Evolutionary conservation across 208 protist genomes (phyloP).

Genomic region (Leishmania martiniquensis): DNA sequence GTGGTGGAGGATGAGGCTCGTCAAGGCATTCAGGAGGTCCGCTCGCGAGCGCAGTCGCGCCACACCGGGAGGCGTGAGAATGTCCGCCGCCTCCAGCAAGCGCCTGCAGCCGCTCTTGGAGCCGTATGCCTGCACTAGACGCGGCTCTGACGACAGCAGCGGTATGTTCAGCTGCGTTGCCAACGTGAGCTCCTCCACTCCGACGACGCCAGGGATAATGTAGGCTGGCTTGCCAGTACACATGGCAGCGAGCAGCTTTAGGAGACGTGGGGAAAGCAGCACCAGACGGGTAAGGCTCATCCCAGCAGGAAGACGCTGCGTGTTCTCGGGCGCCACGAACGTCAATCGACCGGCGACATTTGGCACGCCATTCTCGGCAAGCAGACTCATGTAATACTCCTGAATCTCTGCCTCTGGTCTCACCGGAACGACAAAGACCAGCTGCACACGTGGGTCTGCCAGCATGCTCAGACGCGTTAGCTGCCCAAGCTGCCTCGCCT

Average conservation of each 20-base stretch:
- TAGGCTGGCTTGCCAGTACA: constrained; percentile 71
- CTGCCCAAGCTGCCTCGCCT: constrained; percentile 76
- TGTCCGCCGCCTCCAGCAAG: constrained; percentile 78
- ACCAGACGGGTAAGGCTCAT: constrained; percentile 82
- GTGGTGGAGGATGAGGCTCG: constrained; percentile 72
- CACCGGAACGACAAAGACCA: constrained; percentile 82
- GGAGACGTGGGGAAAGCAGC: constrained; percentile 70
- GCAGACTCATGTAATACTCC: constrained; percentile 77
- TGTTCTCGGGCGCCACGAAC: constrained; percentile 85
- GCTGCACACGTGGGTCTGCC: constrained; percentile 75
- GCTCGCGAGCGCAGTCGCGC: constrained; percentile 53
- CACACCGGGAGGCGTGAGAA: constrained; percentile 68
- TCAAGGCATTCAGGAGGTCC: constrained; percentile 69
- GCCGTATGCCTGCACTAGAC: constrained; percentile 77
- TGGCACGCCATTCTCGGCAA: constrained; percentile 66
- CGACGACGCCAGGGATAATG: constrained; percentile 87
- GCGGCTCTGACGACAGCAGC: constrained; percentile 80
- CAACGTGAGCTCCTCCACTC: constrained; percentile 85
- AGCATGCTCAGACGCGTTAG: constrained; percentile 85
- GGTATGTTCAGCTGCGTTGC: constrained; percentile 85
- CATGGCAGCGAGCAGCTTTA: constrained; percentile 81
- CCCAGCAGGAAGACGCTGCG: constrained; percentile 54
- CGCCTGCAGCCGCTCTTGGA: constrained; percentile 82
- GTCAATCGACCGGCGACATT: constrained; percentile 68
- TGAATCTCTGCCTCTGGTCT: constrained; percentile 79